Percentiles rank a stretch among this genome's conserved stretches.
These are phyloP conservation scores for Niveomyces coronatus DNA, from an alignment of 2,329 filamentous ascomycete genomes.

Conservation along the genomic window DNA sequence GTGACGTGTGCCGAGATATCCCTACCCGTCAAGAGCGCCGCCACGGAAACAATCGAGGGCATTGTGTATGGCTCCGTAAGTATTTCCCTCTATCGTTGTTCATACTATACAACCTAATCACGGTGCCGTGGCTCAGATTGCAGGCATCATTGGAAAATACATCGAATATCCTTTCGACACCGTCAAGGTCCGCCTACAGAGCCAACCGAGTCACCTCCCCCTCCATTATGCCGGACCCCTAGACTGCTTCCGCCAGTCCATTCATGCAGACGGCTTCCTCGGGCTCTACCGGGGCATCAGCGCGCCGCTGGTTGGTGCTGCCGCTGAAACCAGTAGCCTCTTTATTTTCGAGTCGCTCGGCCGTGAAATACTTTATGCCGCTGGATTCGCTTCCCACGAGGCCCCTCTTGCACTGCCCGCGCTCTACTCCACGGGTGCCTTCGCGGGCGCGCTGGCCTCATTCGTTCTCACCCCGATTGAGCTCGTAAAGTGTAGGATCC, in stretches of 20 bases:
- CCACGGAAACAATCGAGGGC: slow-evolving; percentile 68
- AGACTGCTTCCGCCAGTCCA: slow-evolving; percentile 86
- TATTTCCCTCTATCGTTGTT: too few species aligned
- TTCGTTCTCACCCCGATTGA: slow-evolving; percentile 90
- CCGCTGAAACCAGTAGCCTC: slow-evolving; percentile 81
- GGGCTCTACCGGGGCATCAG: slow-evolving; percentile 89
- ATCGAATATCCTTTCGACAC: slow-evolving; percentile 99
- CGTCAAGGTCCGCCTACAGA: slow-evolving; percentile 92
- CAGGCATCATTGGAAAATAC: slow-evolving; percentile 85
- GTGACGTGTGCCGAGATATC: slow-evolving; percentile 17
- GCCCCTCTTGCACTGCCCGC: slow-evolving; percentile 62
- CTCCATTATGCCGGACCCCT: slow-evolving; percentile 76
- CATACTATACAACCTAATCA: slow-evolving; percentile 4
- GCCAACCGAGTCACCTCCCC: slow-evolving; percentile 78
- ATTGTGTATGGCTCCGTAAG: slow-evolving; percentile 78
- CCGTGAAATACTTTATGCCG: slow-evolving; percentile 51
- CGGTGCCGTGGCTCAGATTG: slow-evolving; percentile 38
- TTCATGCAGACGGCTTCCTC: slow-evolving; percentile 65
- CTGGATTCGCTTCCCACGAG: slow-evolving; percentile 38
- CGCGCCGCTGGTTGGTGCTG: slow-evolving; percentile 81
- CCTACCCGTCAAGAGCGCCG: slow-evolving; percentile 28
- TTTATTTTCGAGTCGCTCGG: slow-evolving; percentile 85
- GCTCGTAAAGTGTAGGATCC: slow-evolving; percentile 96
- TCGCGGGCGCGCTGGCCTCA: slow-evolving; percentile 81
- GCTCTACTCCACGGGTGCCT: slow-evolving; percentile 71